These are phyloP conservation scores for Malassezia restricta DNA, from an alignment of 1,284 basidiomycete genomes.

Conservation along the genomic window DNA sequence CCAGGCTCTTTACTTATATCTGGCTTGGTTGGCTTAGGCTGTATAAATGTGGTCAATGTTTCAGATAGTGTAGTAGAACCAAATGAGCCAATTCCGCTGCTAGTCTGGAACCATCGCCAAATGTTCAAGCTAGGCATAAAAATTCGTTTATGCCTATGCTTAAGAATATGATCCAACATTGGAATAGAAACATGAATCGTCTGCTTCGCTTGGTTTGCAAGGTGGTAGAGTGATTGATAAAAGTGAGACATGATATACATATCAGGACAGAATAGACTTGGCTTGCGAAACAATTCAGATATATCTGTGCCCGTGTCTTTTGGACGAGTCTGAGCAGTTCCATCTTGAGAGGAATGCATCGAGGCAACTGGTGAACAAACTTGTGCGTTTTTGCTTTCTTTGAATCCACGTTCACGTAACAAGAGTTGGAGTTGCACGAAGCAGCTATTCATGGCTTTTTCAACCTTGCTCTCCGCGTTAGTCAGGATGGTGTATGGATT, in stretches of 20 bases:
- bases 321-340: background rate
- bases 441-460: background rate
- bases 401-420: background rate
- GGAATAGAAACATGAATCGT: slow-evolving; percentile 11
- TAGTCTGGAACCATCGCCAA: slow-evolving; percentile 18
- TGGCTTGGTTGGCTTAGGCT: background rate
- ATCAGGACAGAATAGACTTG: slow-evolving; percentile 21
- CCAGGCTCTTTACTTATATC: background rate
- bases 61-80: background rate
- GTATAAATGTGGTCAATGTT: no score
- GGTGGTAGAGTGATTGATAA: slow-evolving; percentile 28
- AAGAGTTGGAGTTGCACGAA: background rate
- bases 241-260: slow-evolving; percentile 26
- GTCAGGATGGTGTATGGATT: background rate
- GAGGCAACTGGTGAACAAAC: background rate
- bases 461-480: background rate
- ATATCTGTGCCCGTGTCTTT: no score
- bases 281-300: background rate
- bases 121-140: slow-evolving; percentile 15
- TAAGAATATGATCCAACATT: slow-evolving; percentile 7
- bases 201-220: slow-evolving; percentile 20
- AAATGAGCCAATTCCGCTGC: slow-evolving; percentile 9
- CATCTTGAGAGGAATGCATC: background rate
- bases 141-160: background rate
- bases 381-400: background rate